Evolutionary conservation across 73 alveolate genomes (phyloP), one percentile per base, ranked within the genome.

Genomic region (Paramecium sexaurelia): DNA sequence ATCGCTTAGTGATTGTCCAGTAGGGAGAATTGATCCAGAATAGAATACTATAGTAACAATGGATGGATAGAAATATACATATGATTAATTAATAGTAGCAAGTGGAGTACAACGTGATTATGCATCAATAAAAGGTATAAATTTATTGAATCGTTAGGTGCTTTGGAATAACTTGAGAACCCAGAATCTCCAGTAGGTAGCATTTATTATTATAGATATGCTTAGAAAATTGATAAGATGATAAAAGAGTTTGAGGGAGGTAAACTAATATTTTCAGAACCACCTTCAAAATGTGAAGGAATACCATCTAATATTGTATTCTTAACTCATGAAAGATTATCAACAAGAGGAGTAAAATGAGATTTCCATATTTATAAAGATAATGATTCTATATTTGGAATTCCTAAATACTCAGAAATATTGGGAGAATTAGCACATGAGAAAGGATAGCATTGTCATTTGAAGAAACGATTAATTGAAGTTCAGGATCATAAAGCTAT

Each of bases 281-380:
- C 99, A 7, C 99, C 98, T 37, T 89, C 94, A 85, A 96, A 96
- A 88, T 96, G 99, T 56, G 98, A 97, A 55, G 99, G 99, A 33
- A 97, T 97, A 8, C 99, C 99, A 7, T 88, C 94, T 55, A 96
- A 96, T 51, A 91, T 96, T 84, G 90, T 94, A 92, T 94, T 87
- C 87, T 75, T 96, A 57, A 90, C 95, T 8, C 96, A 94, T 26
- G 97, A 95, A 17, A 83, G 94, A 55, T 95, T 87, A 91, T 93
- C 95, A 66, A 75, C 55, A 5, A 83, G 73, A 13, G 96, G 96
- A 7, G 96, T 93, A 33, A 91, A 95, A 27, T 24, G 95, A 5
- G 95, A 95, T 37, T 95, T 91, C 89, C 94, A 93, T 85, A 85
- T 92, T 20, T 91, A 95, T 55, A 94, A 85, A 24, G 94, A 94